Evolutionary conservation across 2,329 filamentous ascomycete genomes (phyloP).

Genomic region (Apiospora koreana): DNA sequence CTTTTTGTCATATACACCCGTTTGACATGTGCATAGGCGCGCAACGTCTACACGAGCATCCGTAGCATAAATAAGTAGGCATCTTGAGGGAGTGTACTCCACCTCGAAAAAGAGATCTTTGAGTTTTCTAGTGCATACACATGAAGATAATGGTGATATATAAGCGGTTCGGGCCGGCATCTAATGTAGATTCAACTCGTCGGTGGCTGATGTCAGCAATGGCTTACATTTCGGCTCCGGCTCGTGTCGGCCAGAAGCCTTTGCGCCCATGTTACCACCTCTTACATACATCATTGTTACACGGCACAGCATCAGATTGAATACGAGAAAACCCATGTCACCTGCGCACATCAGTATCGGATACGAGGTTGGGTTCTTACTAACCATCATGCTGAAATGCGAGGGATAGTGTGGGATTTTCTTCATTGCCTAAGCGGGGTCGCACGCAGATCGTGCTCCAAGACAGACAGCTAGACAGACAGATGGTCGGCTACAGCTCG

Average conservation of each 20-base stretch:
- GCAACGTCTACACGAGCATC: background rate
- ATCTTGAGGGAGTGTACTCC: no score
- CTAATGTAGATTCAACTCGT: background rate
- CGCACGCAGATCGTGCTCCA: no score
- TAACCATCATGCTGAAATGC: background rate
- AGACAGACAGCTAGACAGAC: no score
- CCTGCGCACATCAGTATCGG: background rate
- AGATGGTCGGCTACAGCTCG: no score
- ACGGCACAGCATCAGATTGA: background rate
- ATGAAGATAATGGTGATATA: background rate
- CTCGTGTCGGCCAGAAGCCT: background rate
- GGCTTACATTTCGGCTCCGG: no score
- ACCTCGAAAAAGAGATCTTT: background rate
- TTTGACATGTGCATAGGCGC: background rate
- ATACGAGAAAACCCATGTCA: constrained; percentile 4
- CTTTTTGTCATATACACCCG: background rate
- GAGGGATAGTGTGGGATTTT: background rate
- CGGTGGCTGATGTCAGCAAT: background rate
- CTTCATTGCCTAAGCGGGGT: no score
- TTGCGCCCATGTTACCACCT: background rate
- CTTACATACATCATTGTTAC: background rate
- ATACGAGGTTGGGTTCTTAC: no score
- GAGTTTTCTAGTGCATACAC: background rate
- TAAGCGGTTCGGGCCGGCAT: background rate
- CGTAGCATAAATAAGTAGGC: background rate